Percentiles rank a stretch among this genome's conserved stretches.
phyloP scores from a whole-genome alignment of 768 basidiomycete genomes.

The Mycena vulgaris region DNA sequence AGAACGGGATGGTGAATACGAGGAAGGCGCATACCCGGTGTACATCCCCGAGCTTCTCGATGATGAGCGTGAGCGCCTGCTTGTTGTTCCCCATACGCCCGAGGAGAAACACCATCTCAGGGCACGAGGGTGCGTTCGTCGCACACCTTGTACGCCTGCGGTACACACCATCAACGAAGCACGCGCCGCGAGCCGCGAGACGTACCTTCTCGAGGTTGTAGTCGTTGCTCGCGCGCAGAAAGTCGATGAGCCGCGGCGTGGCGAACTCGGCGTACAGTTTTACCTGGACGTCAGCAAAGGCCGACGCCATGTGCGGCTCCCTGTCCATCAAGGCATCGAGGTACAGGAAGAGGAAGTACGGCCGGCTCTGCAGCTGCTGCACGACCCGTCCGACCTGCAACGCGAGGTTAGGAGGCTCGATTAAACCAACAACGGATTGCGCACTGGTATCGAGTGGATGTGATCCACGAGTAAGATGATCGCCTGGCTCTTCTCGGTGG shows the following conservation, averaged over 20 bases:
- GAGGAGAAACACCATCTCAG: conserved; percentile 97
- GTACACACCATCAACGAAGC: conserved; percentile 12
- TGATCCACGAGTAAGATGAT: conserved; percentile 93
- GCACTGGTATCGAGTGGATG: conserved; percentile 94
- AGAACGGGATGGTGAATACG: neutral
- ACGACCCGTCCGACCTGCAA: conserved; percentile 90
- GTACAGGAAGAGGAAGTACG: conserved; percentile 92
- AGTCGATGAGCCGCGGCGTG: conserved; percentile 85
- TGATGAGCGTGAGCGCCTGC: conserved; percentile 93
- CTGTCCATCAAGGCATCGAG: conserved; percentile 91
- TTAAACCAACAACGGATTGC: conserved; percentile 45
- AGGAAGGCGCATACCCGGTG: conserved; percentile 69
- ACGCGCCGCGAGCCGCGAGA: neutral
- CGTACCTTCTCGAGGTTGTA: conserved; percentile 90
- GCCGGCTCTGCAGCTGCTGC: conserved; percentile 82
- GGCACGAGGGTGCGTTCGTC: conserved; percentile 88
- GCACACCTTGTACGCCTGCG: conserved; percentile 89
- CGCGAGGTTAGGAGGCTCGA: neutral
- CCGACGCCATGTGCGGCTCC: conserved; percentile 84
- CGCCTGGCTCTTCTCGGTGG: conserved; percentile 76
- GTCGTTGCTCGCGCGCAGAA: conserved; percentile 90
- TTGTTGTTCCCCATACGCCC: conserved; percentile 99
- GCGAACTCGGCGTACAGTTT: conserved; percentile 94
- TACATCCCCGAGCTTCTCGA: conserved; percentile 94
- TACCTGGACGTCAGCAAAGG: conserved; percentile 91